Conservation (phyloP, 1,139 yeast species). For the Arxiozyma bovina region DNA sequence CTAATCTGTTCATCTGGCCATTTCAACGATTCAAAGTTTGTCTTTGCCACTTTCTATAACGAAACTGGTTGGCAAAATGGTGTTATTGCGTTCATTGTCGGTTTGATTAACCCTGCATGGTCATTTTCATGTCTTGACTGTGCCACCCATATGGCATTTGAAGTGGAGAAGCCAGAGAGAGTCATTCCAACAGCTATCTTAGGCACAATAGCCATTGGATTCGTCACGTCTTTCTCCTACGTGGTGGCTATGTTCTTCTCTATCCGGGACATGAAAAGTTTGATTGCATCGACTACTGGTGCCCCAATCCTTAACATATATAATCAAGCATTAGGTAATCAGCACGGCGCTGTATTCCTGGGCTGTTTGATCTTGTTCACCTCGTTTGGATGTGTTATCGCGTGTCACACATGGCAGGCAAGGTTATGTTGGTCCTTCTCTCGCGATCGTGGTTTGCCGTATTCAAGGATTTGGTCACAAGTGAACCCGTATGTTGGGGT, state of each 20-base stretch:
- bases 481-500: constrained; percentile 40
- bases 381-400: constrained; percentile 60
- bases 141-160: constrained; percentile 66
- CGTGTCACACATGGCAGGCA: constrained; percentile 71
- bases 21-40: constrained; percentile 49
- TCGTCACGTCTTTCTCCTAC: constrained; percentile 51
- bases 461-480: constrained; percentile 40
- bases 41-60: constrained; percentile 52
- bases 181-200: constrained; percentile 56
- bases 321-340: constrained; percentile 47
- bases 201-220: constrained; percentile 60
- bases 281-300: constrained; percentile 44
- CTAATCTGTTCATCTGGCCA: constrained; percentile 48
- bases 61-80: constrained; percentile 56
- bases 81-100: constrained; percentile 57
- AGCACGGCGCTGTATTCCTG: constrained; percentile 51
- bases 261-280: constrained; percentile 41
- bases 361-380: constrained; percentile 52
- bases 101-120: constrained; percentile 62
- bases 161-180: constrained; percentile 48
- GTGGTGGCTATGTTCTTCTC: constrained; percentile 57
- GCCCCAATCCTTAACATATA: constrained; percentile 57
- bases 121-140: constrained; percentile 61
- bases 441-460: constrained; percentile 53
- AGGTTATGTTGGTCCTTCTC: constrained; percentile 71